Conservation (phyloP, 345 rosid species). For the Salix koriyanagi region DNA sequence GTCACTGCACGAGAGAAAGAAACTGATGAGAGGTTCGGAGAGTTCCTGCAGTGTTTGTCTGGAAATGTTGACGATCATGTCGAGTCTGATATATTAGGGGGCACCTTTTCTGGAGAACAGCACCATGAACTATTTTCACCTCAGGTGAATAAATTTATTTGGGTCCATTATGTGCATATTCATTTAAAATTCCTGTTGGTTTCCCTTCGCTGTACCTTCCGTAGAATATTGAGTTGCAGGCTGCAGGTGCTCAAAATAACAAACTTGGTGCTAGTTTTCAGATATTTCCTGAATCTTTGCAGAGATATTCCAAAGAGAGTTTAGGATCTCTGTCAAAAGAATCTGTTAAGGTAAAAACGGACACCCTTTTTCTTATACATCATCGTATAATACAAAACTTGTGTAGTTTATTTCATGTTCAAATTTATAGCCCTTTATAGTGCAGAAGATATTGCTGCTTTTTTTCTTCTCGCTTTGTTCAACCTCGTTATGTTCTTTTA, state of each 20-base stretch:
- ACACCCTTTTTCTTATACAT: not conserved
- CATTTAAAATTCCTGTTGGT: not conserved
- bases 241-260: slow-evolving; percentile 12
- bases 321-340: not conserved
- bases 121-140: not conserved
- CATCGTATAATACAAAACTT: not conserved
- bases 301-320: not conserved
- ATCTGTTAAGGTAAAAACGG: slow-evolving; percentile 2
- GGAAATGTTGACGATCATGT: not conserved
- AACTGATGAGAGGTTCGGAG: slow-evolving; percentile 1
- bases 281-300: slow-evolving; percentile 10
- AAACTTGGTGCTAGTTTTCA: not conserved
- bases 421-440: not conserved
- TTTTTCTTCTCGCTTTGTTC: not conserved
- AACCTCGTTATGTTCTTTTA: not conserved
- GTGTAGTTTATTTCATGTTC: not conserved
- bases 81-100: slow-evolving; percentile 1
- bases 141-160: slow-evolving; percentile 6
- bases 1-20: not conserved
- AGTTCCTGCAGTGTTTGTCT: not conserved
- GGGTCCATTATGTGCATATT: not conserved
- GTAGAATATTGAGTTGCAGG: slow-evolving; percentile 17
- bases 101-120: slow-evolving; percentile 2
- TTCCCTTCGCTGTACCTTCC: not conserved
- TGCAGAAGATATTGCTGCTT: not conserved